Conservation (phyloP, 257 asterid genomes). For the Gardenia jasminoides region DNA sequence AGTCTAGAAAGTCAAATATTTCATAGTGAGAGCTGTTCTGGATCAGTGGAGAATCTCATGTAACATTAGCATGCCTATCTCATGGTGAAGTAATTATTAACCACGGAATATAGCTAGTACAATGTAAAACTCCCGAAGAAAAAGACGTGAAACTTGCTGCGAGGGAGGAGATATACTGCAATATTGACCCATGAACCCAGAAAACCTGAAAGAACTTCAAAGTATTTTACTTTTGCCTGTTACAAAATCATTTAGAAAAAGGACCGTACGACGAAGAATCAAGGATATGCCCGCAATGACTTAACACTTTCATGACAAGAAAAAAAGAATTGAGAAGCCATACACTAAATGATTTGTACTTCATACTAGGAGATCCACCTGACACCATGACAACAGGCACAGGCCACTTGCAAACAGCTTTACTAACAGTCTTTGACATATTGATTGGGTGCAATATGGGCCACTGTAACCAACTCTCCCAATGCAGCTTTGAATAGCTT, state of each 20-base stretch:
- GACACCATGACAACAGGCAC: constrained; percentile 55
- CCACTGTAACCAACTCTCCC: constrained; percentile 49
- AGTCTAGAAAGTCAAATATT: not conserved
- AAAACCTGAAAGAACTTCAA: not conserved
- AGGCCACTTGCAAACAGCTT: constrained; percentile 57
- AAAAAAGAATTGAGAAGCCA: constrained; percentile 25
- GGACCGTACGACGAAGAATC: not conserved
- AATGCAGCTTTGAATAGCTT: constrained; percentile 43
- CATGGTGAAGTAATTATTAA: not conserved
- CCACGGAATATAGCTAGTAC: not conserved
- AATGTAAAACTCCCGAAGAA: not conserved
- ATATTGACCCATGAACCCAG: not conserved
- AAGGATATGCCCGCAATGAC: not conserved
- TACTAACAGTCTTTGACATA: constrained; percentile 58
- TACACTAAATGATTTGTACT: constrained; percentile 75
- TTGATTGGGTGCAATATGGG: constrained; percentile 86
- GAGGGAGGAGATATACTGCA: too few species aligned
- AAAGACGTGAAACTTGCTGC: not conserved
- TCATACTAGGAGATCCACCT: constrained; percentile 58
- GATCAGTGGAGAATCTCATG: too few species aligned
- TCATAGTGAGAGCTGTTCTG: not conserved
- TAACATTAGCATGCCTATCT: too few species aligned
- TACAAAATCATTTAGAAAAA: too few species aligned
- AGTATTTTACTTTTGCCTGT: not conserved
- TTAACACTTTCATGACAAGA: constrained; percentile 1